These are phyloP conservation scores for Rutstroemia sp. DNA, from an alignment of 2,329 filamentous ascomycete genomes.

Conservation along the genomic window DNA sequence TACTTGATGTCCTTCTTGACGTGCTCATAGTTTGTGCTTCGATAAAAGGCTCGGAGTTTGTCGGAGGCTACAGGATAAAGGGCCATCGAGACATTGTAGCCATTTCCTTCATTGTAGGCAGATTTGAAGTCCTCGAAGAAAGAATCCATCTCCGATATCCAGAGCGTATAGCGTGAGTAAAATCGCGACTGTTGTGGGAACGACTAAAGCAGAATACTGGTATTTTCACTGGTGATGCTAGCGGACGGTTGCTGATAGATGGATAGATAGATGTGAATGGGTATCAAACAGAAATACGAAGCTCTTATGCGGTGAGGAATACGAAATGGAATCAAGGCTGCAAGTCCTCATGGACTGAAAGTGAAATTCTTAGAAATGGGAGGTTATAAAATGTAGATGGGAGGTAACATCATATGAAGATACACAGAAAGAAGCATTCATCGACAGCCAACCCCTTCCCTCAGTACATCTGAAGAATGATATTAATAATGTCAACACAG, in stretches of 20 bases:
- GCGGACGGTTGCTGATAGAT: neutral
- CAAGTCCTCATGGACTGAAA: neutral
- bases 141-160: constrained; percentile 54
- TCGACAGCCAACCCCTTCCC: too few relatives aligned
- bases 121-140: constrained; percentile 67
- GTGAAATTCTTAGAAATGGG: neutral
- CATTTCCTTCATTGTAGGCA: constrained; percentile 58
- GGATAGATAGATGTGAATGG: neutral
- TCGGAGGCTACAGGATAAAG: constrained; percentile 64
- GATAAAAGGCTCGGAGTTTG: constrained; percentile 62
- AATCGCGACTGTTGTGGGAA: neutral
- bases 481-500: neutral
- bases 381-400: neutral
- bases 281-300: neutral
- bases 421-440: neutral
- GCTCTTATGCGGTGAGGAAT: neutral
- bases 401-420: neutral
- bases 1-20: constrained; percentile 62
- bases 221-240: too few relatives aligned
- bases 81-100: constrained; percentile 66
- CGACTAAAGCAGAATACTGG: too few relatives aligned
- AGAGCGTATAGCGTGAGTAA: neutral
- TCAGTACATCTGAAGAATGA: neutral
- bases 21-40: constrained; percentile 58
- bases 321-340: neutral